Conservation (phyloP, 495 filamentous ascomycete species). For the Lasiosphaeris hirsuta region DNA sequence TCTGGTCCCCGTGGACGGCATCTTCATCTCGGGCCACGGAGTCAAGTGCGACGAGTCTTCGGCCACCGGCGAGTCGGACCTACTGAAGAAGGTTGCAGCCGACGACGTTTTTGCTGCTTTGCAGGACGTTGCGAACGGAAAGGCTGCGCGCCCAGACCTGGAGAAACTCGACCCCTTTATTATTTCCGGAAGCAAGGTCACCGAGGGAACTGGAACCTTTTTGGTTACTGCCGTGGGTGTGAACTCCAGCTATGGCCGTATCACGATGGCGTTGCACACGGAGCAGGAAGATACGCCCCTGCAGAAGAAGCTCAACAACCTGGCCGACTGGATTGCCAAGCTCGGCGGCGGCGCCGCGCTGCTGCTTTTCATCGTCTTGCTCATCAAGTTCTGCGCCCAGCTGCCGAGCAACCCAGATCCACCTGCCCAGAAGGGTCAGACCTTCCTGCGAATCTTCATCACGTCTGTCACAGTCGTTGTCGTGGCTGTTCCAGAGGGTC, state of each 20-base stretch:
- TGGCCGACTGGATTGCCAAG: conserved; percentile 91
- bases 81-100: conserved; percentile 66
- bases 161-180: conserved; percentile 91
- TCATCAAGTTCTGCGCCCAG: conserved; percentile 80
- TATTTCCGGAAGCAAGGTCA: conserved; percentile 86
- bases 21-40: conserved; percentile 67
- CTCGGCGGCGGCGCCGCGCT: conserved; percentile 80
- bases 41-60: conserved; percentile 81
- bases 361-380: conserved; percentile 79
- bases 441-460: conserved; percentile 89
- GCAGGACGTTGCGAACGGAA: conserved; percentile 47
- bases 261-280: conserved; percentile 88
- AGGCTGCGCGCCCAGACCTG: conserved; percentile 50
- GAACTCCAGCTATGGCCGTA: conserved; percentile 84
- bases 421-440: conserved; percentile 75
- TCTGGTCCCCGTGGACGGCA: conserved; percentile 71
- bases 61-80: conserved; percentile 80
- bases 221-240: conserved; percentile 82
- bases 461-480: conserved; percentile 95
- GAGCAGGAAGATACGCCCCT: conserved; percentile 88
- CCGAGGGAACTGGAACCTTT: conserved; percentile 86
- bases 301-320: conserved; percentile 82
- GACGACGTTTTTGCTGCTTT: conserved; percentile 79
- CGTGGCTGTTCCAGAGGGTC: conserved; percentile 94
- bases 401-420: conserved; percentile 51